A percentile compares a stretch with the other conserved stretches of the same genome.
Evolutionary conservation across 371 early-diverging fungal genomes (phyloP).

Genomic region (Circinella umbellata): DNA sequence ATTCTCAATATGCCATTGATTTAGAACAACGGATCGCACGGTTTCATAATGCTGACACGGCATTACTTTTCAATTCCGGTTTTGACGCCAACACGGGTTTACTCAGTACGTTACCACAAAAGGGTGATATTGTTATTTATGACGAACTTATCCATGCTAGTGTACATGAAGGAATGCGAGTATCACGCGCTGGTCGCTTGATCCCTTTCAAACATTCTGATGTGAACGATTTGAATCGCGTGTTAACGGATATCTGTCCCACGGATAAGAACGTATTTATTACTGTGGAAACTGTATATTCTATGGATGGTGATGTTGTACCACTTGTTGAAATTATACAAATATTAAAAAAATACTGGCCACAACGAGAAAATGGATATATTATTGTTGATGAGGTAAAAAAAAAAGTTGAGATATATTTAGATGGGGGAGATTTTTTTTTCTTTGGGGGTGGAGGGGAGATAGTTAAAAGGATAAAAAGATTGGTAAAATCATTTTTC

Average conservation of each 20-base stretch:
- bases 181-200: conserved; percentile 57
- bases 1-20: conserved; percentile 62
- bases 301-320: conserved; percentile 87
- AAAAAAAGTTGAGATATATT: background rate
- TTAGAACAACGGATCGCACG: conserved; percentile 67
- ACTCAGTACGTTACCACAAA: conserved; percentile 70
- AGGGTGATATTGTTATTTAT: conserved; percentile 68
- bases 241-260: conserved; percentile 21
- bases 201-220: conserved; percentile 72
- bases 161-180: conserved; percentile 81
- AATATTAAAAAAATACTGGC: conserved; percentile 51
- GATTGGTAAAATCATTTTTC: too few relatives aligned
- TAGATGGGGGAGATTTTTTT: background rate
- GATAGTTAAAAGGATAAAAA: too few relatives aligned
- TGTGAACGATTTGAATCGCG: conserved; percentile 61
- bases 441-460: too few relatives aligned
- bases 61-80: conserved; percentile 83
- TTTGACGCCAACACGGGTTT: conserved; percentile 83
- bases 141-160: conserved; percentile 84
- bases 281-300: conserved; percentile 80
- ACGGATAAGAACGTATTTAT: conserved; percentile 62
- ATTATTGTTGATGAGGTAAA: conserved; percentile 71
- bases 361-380: conserved; percentile 52
- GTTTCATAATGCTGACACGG: conserved; percentile 67
- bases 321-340: conserved; percentile 68